These are phyloP conservation scores for Cryptosporidium sp. DNA, from an alignment of 169 alveolate genomes.

Conservation along the genomic window DNA sequence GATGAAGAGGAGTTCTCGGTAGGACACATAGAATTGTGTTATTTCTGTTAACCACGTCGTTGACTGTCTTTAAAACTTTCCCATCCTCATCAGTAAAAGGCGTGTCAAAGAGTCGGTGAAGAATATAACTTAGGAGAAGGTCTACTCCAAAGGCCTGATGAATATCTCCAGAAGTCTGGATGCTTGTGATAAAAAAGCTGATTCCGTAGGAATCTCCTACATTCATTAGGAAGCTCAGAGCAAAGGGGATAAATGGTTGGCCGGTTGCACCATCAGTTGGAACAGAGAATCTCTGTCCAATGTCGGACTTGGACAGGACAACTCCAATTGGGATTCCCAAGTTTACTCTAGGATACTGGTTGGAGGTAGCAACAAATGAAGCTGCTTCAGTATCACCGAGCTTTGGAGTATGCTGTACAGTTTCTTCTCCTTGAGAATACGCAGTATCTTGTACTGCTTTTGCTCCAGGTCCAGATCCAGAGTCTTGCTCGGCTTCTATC, in stretches of 20 bases:
- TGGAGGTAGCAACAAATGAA: neutral
- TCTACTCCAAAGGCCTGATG: constrained; percentile 54
- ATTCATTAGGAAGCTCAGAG: constrained; percentile 50
- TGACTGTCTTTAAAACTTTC: neutral
- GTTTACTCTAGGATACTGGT: constrained; percentile 27
- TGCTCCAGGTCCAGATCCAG: neutral
- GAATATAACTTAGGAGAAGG: constrained; percentile 27
- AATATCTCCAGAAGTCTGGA: constrained; percentile 45
- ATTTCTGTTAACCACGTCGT: constrained; percentile 7
- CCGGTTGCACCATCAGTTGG: constrained; percentile 37
- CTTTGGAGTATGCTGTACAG: neutral
- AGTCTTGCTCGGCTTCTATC: too few species aligned
- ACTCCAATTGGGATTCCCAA: constrained; percentile 70
- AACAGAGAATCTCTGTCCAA: constrained; percentile 65
- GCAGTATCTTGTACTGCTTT: neutral
- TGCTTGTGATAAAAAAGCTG: constrained; percentile 50
- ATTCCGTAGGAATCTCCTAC: constrained; percentile 59
- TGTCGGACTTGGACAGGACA: constrained; percentile 47
- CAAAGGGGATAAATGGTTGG: constrained; percentile 52
- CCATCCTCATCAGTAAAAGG: constrained; percentile 50
- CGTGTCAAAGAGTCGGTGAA: constrained; percentile 44
- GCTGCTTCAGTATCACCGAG: neutral
- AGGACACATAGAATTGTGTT: constrained; percentile 34
- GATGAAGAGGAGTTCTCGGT: constrained; percentile 25
- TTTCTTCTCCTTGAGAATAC: neutral